phyloP scores from a whole-genome alignment of 176 grass and related monocot genomes.

The Oryza coarctata region DNA sequence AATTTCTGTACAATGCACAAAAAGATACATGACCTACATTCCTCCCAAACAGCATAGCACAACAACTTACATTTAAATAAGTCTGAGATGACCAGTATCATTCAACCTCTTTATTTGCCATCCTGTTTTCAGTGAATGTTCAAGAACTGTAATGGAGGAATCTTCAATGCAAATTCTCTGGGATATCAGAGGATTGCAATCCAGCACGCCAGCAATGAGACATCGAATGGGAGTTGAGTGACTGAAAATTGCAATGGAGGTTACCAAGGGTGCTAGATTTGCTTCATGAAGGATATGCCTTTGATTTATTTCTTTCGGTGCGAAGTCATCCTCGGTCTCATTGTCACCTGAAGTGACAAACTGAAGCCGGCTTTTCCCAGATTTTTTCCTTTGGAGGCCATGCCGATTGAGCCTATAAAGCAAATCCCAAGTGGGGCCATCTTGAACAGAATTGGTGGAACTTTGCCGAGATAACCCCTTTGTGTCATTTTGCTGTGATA shows the following conservation, averaged over 20 bases:
- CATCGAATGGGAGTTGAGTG: constrained; percentile 70
- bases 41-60: background rate
- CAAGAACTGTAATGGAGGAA: constrained; percentile 74
- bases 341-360: constrained; percentile 73
- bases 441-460: constrained; percentile 68
- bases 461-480: constrained; percentile 67
- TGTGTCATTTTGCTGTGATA: constrained; percentile 51
- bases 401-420: constrained; percentile 66
- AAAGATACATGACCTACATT: background rate
- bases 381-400: constrained; percentile 68
- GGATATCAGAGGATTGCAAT: constrained; percentile 64
- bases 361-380: constrained; percentile 82
- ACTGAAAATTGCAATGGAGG: constrained; percentile 67
- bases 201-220: constrained; percentile 59
- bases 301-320: constrained; percentile 50
- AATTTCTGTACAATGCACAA: constrained; percentile 28
- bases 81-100: constrained; percentile 84
- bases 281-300: constrained; percentile 43
- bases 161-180: constrained; percentile 80
- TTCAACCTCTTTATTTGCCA: constrained; percentile 83
- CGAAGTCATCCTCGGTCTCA: constrained; percentile 70
- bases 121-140: constrained; percentile 70
- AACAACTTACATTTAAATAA: constrained; percentile 48
- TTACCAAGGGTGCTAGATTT: constrained; percentile 32
- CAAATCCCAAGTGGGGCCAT: constrained; percentile 58